Percentiles rank a stretch among this genome's conserved stretches.
Conservation (phyloP, 176 grass and related monocot species). For the Thalia dealbata region DNA sequence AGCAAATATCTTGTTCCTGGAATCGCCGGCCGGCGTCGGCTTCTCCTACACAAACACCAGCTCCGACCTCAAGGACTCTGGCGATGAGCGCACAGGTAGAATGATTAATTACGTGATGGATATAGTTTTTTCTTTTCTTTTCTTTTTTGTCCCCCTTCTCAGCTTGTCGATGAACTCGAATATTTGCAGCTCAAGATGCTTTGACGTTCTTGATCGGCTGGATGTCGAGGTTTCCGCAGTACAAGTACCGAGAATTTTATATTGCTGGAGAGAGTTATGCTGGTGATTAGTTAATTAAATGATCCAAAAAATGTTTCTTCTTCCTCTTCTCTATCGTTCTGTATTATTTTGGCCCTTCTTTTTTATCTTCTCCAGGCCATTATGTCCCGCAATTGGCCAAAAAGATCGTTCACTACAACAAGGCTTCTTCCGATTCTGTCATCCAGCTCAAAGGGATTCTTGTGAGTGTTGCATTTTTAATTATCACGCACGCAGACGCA, state of each 20-base stretch:
- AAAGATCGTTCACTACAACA: constrained; percentile 74
- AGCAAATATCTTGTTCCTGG: constrained; percentile 82
- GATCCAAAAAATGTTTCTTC: too few species aligned
- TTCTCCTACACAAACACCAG: constrained; percentile 88
- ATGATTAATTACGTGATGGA: not conserved
- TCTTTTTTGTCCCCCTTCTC: too few species aligned
- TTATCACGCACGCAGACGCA: too few species aligned
- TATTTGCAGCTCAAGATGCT: constrained; percentile 64
- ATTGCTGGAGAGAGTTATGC: constrained; percentile 83
- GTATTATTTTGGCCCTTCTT: too few species aligned
- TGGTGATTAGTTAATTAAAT: constrained; percentile 24
- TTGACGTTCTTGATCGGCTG: constrained; percentile 53
- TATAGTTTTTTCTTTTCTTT: not conserved
- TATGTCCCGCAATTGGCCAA: constrained; percentile 84
- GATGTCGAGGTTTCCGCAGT: constrained; percentile 52
- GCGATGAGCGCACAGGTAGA: constrained; percentile 80
- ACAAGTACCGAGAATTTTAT: constrained; percentile 54
- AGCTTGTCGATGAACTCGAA: too few species aligned
- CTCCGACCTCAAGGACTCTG: constrained; percentile 62
- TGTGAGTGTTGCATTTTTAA: constrained; percentile 35
- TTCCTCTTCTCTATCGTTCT: too few species aligned
- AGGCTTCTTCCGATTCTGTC: constrained; percentile 43
- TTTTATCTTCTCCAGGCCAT: constrained; percentile 41
- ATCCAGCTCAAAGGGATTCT: constrained; percentile 85
- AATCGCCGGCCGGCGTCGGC: constrained; percentile 86